Percentiles rank a stretch among this genome's conserved stretches.
These are phyloP conservation scores for Teratosphaeria viscida DNA, from an alignment of 2,329 filamentous ascomycete species.

Conservation along the genomic window DNA sequence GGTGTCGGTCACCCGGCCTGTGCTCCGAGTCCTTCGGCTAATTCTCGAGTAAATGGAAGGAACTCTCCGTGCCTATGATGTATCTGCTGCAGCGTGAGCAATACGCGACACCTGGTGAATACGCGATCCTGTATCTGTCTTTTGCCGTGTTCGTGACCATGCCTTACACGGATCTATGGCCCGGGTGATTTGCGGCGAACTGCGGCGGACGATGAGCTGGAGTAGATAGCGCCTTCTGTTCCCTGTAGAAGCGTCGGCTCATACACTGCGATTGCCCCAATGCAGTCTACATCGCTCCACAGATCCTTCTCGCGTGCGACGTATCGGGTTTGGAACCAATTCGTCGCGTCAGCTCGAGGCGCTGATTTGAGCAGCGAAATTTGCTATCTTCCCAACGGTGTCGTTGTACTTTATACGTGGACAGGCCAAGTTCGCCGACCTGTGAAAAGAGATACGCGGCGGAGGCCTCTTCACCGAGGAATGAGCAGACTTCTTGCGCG, in stretches of 20 bases:
- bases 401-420: neutral
- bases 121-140: neutral
- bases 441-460: neutral
- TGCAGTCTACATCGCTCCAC: neutral
- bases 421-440: neutral
- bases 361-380: neutral
- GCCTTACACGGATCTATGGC: neutral
- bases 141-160: neutral
- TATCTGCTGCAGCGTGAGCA: neutral
- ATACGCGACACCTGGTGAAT: neutral
- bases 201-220: neutral
- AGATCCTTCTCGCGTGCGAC: neutral
- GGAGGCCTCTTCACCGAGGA: conserved; percentile 15
- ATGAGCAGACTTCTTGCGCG: conserved; percentile 53
- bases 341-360: neutral
- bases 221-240: neutral
- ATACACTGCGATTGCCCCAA: neutral
- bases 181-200: neutral
- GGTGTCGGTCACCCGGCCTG: neutral
- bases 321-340: neutral
- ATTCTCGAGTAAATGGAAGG: neutral
- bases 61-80: neutral
- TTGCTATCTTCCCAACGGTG: neutral
- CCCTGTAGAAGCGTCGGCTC: neutral
- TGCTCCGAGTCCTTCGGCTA: neutral